Evolutionary conservation across 2,329 filamentous ascomycete genomes (phyloP), one percentile per base, ranked within the genome.

Genomic region (Leptodontidium sp.): DNA sequence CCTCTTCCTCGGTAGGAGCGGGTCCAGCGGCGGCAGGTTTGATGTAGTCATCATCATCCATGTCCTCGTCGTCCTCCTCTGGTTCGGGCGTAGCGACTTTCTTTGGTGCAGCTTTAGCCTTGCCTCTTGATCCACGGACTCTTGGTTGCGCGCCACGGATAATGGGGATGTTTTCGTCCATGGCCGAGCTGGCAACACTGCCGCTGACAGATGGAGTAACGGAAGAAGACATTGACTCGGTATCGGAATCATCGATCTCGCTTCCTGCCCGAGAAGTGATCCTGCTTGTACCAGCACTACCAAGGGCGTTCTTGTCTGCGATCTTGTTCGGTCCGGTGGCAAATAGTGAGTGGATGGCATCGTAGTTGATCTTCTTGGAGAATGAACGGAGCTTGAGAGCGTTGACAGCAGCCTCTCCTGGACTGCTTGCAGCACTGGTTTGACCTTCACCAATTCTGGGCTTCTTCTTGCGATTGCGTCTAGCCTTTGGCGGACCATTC

Each of bases 301-400:
- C 86, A 0, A 84, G 82, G 0, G 83, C 84, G 1, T 26, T 80
- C 78, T 73, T 81, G 78, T 66, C 66, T 5, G 38, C 29, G 47
- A 67, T 40, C 12, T 73, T 57, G 24, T 65, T 70, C 9, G 69
- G 53, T 58, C 75, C 68, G 47, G 73, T 73, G 17, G 86, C 84
- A 70, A 90, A 90, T 29, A 90, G 83, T 68, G 82, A 85, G 55
- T 84, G 82, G 71, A 91, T 86, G 47, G 85, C 86, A 65, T 87
- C 86, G 78, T 93, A 93, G 74, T 93, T 93, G 77, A 94, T 91
- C 76, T 92, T 90, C 79, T 90, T 91, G 71, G 89, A 92, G 80
- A 89, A 91, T 0, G 86, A 87, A 57, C 90, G 84, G 66, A 88
- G 87, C 78, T 91, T 90, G 77, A 92, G 83, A 73, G 91, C 90